These are phyloP conservation scores for Naganishia cerealis DNA, from an alignment of 1,284 basidiomycete genomes.

Conservation along the genomic window DNA sequence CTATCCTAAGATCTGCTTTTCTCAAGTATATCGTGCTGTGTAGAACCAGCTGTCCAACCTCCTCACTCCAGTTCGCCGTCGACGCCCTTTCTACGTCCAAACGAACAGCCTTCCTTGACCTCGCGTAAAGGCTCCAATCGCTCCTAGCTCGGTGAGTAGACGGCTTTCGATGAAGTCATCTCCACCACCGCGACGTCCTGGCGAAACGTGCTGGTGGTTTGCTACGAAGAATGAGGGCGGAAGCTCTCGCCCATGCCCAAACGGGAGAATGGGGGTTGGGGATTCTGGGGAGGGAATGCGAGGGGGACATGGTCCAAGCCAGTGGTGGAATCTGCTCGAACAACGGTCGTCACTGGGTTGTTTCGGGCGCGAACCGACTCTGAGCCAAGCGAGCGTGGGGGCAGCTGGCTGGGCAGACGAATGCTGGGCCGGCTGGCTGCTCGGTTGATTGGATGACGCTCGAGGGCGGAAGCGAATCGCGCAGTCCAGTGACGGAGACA, in stretches of 20 bases:
- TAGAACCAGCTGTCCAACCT: not conserved
- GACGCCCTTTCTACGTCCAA: conserved; percentile 6
- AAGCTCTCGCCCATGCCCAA: not conserved
- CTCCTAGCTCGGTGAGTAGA: conserved; percentile 15
- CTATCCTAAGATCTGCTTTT: too few species aligned
- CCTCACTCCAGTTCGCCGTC: not conserved
- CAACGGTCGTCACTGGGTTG: not conserved
- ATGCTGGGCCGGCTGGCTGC: conserved; percentile 1
- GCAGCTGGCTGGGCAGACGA: not conserved
- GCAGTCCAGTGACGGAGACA: not conserved
- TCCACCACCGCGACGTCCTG: not conserved
- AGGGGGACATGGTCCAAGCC: too few species aligned
- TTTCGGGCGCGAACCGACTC: conserved; percentile 19
- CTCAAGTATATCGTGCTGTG: too few species aligned
- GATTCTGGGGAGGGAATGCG: not conserved
- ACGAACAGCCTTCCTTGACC: not conserved
- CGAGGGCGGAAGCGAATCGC: conserved; percentile 15
- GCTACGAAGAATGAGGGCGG: not conserved
- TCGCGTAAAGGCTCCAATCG: conserved; percentile 17
- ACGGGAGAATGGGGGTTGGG: not conserved
- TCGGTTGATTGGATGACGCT: conserved; percentile 22
- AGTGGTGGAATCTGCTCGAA: conserved; percentile 29
- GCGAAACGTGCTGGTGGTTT: not conserved
- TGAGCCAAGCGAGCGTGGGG: conserved; percentile 7
- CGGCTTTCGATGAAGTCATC: conserved; percentile 11